These are phyloP conservation scores for Sporothrix phasma DNA, from an alignment of 2,329 filamentous ascomycete genomes.

Conservation along the genomic window DNA sequence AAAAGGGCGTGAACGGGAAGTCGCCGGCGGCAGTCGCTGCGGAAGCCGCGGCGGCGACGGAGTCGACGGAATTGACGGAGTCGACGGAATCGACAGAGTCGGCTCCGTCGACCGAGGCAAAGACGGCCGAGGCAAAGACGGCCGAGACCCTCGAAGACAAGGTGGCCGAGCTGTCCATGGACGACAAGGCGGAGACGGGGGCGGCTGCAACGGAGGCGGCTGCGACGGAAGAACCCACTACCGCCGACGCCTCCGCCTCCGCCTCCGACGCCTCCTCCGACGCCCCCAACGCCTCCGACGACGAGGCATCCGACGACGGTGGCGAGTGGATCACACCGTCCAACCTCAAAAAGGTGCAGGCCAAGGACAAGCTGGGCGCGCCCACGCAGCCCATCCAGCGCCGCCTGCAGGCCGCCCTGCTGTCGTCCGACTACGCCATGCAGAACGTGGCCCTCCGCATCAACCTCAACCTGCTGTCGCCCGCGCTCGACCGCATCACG, in stretches of 20 bases:
- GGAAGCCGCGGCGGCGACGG: neutral
- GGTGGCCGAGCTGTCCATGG: slow-evolving; percentile 5
- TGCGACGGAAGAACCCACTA: no score
- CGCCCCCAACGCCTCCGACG: no score
- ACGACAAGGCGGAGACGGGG: neutral
- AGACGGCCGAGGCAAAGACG: neutral
- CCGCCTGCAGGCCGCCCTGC: slow-evolving; percentile 75
- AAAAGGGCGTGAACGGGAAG: slow-evolving; percentile 66
- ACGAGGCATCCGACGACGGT: slow-evolving; percentile 25
- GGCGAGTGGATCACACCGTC: slow-evolving; percentile 87
- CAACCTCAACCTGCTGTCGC: slow-evolving; percentile 63
- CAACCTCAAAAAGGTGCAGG: slow-evolving; percentile 79
- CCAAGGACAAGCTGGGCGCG: slow-evolving; percentile 46
- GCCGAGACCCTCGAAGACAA: slow-evolving; percentile 9
- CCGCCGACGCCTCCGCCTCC: no score
- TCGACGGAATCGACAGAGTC: neutral
- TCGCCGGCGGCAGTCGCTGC: slow-evolving; percentile 34
- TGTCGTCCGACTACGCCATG: slow-evolving; percentile 95
- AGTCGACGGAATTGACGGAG: slow-evolving; percentile 1
- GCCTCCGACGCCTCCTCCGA: no score
- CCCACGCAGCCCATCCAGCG: slow-evolving; percentile 44
- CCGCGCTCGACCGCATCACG: slow-evolving; percentile 68
- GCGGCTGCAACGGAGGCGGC: neutral
- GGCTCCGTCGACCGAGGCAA: neutral
- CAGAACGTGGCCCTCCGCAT: slow-evolving; percentile 93